phyloP scores from a whole-genome alignment of 306 rosid species.

The Gynostemma pentaphyllum region DNA sequence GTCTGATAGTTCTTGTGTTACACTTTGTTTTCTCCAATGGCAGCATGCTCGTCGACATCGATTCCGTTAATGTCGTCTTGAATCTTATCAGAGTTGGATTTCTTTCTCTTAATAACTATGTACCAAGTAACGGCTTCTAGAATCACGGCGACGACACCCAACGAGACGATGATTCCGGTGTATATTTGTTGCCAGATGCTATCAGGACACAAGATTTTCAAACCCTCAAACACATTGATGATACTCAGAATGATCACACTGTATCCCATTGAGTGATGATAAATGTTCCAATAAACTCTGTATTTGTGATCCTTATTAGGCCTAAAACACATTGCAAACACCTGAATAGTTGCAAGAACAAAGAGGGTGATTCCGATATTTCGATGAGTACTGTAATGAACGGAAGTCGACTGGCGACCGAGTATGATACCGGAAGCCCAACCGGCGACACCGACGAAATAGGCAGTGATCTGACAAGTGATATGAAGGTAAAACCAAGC shows the following conservation, averaged over 20 bases:
- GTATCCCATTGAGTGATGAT: slow-evolving; percentile 52
- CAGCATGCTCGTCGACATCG: neutral
- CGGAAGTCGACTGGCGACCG: slow-evolving; percentile 44
- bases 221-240: too few relatives aligned
- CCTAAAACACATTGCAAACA: slow-evolving; percentile 79
- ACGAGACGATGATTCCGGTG: too few relatives aligned
- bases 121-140: slow-evolving; percentile 34
- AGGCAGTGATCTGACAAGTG: slow-evolving; percentile 69
- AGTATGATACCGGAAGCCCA: slow-evolving; percentile 88
- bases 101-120: too few relatives aligned
- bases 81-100: neutral
- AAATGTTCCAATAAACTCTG: slow-evolving; percentile 66
- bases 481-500: slow-evolving; percentile 90
- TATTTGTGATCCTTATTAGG: slow-evolving; percentile 74
- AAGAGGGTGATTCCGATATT: slow-evolving; percentile 54
- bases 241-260: slow-evolving; percentile 49
- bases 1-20: too few relatives aligned
- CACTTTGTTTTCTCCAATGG: too few relatives aligned
- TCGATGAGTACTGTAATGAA: slow-evolving; percentile 27
- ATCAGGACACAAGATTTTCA: too few relatives aligned
- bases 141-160: slow-evolving; percentile 46
- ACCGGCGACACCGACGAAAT: slow-evolving; percentile 77
- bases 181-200: slow-evolving; percentile 41
- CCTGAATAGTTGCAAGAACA: slow-evolving; percentile 79
- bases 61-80: neutral